phyloP scores from a whole-genome alignment of 208 protist species.

The Crithidia fasciculata region DNA sequence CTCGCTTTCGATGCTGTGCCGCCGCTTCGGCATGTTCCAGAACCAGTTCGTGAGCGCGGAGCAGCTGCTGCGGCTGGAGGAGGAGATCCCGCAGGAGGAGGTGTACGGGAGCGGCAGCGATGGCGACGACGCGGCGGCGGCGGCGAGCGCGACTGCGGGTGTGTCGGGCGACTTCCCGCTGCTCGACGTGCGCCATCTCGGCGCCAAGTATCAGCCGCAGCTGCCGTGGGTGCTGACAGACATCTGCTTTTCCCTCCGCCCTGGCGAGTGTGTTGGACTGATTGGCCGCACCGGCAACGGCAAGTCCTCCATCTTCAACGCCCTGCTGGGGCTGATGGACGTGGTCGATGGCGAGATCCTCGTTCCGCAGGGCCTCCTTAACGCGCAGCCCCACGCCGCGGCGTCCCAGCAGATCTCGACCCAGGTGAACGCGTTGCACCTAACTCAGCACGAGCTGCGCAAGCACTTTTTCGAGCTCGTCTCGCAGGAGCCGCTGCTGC shows the following conservation, averaged over 20 bases:
- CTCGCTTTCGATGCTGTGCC: constrained; percentile 66
- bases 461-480: constrained; percentile 94
- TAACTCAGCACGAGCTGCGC: constrained; percentile 67
- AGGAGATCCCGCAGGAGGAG: constrained; percentile 44
- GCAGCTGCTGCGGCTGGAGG: constrained; percentile 57
- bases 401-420: constrained; percentile 8
- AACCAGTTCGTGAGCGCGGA: constrained; percentile 82
- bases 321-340: constrained; percentile 85
- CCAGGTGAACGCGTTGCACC: constrained; percentile 24
- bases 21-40: constrained; percentile 73
- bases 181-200: constrained; percentile 67
- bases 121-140: neutral
- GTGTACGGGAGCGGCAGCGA: constrained; percentile 4
- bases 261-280: constrained; percentile 67
- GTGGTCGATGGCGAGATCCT: constrained; percentile 73
- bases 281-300: constrained; percentile 86
- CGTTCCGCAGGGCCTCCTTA: constrained; percentile 29
- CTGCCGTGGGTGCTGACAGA: constrained; percentile 72
- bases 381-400: constrained; percentile 25
- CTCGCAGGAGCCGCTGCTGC: constrained; percentile 97
- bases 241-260: constrained; percentile 59
- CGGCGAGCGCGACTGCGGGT: constrained; percentile 3
- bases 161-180: constrained; percentile 25
- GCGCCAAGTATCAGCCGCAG: constrained; percentile 68
- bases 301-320: constrained; percentile 87